phyloP scores from a whole-genome alignment of 2,329 filamentous ascomycete genomes.

The Talaromyces islandicus region DNA sequence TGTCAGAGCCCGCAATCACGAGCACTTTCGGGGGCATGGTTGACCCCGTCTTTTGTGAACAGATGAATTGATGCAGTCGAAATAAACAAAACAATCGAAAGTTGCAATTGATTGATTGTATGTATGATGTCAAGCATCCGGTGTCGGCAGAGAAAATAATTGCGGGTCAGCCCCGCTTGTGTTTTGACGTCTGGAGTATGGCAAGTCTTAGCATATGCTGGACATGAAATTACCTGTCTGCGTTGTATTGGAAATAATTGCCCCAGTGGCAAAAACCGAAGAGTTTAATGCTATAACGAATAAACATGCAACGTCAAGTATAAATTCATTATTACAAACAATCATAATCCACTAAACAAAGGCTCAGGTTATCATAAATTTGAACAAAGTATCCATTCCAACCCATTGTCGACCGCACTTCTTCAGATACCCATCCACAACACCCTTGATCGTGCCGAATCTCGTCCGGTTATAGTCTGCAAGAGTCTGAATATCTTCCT shows the following conservation, averaged over 20 bases:
- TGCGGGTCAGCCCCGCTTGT: not conserved
- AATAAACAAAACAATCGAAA: not conserved
- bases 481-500: constrained; percentile 63
- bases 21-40: constrained; percentile 53
- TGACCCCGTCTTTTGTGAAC: not conserved
- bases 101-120: not conserved
- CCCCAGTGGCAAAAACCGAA: too few relatives aligned
- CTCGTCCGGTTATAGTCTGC: constrained; percentile 76
- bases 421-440: constrained; percentile 77
- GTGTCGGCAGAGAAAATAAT: constrained; percentile 1
- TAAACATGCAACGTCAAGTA: not conserved
- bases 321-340: not conserved
- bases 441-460: constrained; percentile 68
- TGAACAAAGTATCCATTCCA: constrained; percentile 84
- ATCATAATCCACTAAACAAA: constrained; percentile 1
- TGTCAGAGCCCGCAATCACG: constrained; percentile 82
- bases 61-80: not conserved
- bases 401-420: constrained; percentile 92
- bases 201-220: not conserved
- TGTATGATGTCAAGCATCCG: not conserved
- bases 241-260: not conserved
- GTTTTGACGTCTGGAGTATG: not conserved
- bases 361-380: constrained; percentile 27
- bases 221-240: too few relatives aligned
- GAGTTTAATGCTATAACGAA: not conserved